Percentiles rank a stretch among this genome's conserved stretches.
These are phyloP conservation scores for Phytophthora tentaculata DNA, from an alignment of 352 stramenopile genomes.

Conservation along the genomic window DNA sequence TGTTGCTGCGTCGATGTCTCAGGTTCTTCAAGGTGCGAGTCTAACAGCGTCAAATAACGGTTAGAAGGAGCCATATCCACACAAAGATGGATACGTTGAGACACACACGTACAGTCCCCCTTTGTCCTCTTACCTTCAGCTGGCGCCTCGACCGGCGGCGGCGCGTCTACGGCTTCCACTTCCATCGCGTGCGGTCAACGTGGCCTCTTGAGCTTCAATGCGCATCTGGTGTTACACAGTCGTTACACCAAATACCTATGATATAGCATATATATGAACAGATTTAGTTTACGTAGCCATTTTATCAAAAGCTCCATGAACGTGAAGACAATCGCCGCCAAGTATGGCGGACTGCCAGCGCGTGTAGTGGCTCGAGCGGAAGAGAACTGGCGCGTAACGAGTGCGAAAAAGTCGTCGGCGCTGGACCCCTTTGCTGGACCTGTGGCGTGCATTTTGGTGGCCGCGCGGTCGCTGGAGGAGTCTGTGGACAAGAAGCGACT, in stretches of 20 bases:
- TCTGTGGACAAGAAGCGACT: slow-evolving; percentile 54
- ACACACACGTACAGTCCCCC: slow-evolving; percentile 11
- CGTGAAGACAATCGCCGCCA: slow-evolving; percentile 46
- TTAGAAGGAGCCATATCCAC: not conserved
- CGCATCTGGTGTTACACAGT: slow-evolving; percentile 8
- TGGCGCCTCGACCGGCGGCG: slow-evolving; percentile 2
- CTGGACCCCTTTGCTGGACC: slow-evolving; percentile 51
- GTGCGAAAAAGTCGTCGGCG: slow-evolving; percentile 47
- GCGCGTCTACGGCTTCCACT: slow-evolving; percentile 28
- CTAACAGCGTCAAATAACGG: slow-evolving; percentile 2
- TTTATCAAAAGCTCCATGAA: slow-evolving; percentile 52
- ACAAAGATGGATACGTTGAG: not conserved
- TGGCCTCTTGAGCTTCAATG: slow-evolving; percentile 16
- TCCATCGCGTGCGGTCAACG: slow-evolving; percentile 11
- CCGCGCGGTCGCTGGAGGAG: slow-evolving; percentile 55
- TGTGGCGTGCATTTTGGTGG: slow-evolving; percentile 71
- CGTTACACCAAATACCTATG: slow-evolving; percentile 12
- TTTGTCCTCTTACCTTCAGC: slow-evolving; percentile 30
- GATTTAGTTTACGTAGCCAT: slow-evolving; percentile 2
- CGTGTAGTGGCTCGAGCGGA: slow-evolving; percentile 53
- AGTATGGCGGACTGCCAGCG: slow-evolving; percentile 65
- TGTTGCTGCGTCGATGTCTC: slow-evolving; percentile 11
- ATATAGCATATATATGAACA: slow-evolving; percentile 4
- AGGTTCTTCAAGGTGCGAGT: slow-evolving; percentile 16
- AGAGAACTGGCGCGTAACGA: slow-evolving; percentile 60